phyloP scores from a whole-genome alignment of 1,139 yeast genomes.

The Candida frijolesensis region DNA sequence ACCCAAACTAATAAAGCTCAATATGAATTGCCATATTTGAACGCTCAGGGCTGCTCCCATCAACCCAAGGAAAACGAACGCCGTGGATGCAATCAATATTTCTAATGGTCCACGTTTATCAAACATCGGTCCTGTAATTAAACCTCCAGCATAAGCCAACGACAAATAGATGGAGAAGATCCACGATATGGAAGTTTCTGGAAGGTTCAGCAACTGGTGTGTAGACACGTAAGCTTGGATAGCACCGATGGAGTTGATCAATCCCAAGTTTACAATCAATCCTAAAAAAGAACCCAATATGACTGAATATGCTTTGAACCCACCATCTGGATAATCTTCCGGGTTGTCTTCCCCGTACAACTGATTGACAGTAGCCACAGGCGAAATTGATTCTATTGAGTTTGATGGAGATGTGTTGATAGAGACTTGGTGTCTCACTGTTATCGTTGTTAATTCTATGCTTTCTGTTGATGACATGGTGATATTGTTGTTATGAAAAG shows the following conservation, averaged over 20 bases:
- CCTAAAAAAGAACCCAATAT: slow-evolving; percentile 67
- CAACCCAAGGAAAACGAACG: slow-evolving; percentile 47
- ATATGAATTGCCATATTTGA: slow-evolving; percentile 54
- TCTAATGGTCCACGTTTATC: slow-evolving; percentile 50
- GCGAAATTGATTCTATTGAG: not conserved
- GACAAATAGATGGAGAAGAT: slow-evolving; percentile 64
- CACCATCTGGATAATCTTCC: slow-evolving; percentile 63
- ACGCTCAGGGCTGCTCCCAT: slow-evolving; percentile 54
- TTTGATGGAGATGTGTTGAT: not conserved
- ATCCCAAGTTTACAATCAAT: slow-evolving; percentile 58
- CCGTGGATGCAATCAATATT: slow-evolving; percentile 47
- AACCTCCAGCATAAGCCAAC: slow-evolving; percentile 58
- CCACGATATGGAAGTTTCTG: slow-evolving; percentile 61
- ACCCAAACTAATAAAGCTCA: slow-evolving; percentile 55
- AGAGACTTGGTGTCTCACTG: slow-evolving; percentile 4
- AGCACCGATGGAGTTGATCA: slow-evolving; percentile 65
- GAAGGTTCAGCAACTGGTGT: slow-evolving; percentile 49
- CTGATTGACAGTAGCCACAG: not conserved
- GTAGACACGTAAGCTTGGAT: slow-evolving; percentile 60
- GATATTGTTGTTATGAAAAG: not conserved
- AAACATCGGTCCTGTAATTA: slow-evolving; percentile 47
- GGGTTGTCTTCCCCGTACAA: slow-evolving; percentile 8
- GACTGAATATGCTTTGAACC: slow-evolving; percentile 56
- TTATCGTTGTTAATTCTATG: slow-evolving; percentile 5
- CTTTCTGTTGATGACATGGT: slow-evolving; percentile 5